A percentile compares a stretch with the other conserved stretches of the same genome.
Conservation (phyloP, 2,329 filamentous ascomycete genomes). For the Penicillium sp. region DNA sequence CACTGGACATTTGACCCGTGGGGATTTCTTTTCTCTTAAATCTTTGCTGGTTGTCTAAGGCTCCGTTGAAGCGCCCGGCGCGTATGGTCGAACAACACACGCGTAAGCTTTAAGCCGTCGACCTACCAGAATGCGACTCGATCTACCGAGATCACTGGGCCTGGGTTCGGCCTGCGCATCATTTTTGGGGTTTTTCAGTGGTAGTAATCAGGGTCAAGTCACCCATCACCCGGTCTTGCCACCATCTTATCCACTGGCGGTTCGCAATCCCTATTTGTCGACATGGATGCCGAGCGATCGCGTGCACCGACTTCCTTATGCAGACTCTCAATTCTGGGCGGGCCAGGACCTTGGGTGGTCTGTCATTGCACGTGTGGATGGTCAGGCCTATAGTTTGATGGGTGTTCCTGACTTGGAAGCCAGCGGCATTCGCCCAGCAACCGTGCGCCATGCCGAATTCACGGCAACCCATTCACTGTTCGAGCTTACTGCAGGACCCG, state of each 20-base stretch:
- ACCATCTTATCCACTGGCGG: constrained; percentile 47
- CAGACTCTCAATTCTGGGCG: constrained; percentile 46
- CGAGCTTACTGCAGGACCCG: constrained; percentile 37
- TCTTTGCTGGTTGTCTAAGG: not conserved
- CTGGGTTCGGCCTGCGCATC: constrained; percentile 25
- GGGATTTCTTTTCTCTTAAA: not conserved
- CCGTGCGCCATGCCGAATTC: constrained; percentile 38
- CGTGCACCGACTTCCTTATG: constrained; percentile 36
- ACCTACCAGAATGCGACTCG: constrained; percentile 12
- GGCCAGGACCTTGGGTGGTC: constrained; percentile 45
- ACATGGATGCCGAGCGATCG: constrained; percentile 46
- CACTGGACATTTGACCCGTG: not conserved
- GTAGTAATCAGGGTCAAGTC: constrained; percentile 11
- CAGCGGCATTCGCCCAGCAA: constrained; percentile 30
- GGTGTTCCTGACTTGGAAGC: constrained; percentile 32
- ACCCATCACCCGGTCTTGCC: constrained; percentile 32
- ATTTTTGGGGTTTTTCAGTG: constrained; percentile 15
- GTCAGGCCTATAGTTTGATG: constrained; percentile 44
- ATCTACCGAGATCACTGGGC: constrained; percentile 17
- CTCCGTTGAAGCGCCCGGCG: not conserved
- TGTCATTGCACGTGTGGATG: constrained; percentile 44
- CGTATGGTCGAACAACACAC: not conserved
- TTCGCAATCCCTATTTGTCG: constrained; percentile 46
- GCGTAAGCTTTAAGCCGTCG: not conserved
- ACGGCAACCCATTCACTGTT: constrained; percentile 46